Evolutionary conservation across 371 early-diverging fungal genomes (phyloP).

Genomic region (Apophysomyces ossiformis): DNA sequence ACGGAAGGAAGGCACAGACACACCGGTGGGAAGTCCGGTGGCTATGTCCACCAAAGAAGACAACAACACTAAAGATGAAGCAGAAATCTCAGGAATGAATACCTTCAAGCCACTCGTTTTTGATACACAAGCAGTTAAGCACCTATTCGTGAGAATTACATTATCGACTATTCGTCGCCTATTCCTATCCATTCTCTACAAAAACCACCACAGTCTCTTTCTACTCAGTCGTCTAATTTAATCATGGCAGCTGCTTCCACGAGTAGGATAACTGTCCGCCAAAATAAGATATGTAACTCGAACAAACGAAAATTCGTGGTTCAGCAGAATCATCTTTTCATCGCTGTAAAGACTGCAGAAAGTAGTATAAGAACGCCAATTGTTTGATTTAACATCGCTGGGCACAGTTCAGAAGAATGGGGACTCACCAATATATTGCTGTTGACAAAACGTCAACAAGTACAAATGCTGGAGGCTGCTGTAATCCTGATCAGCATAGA

Average conservation of each 20-base stretch:
- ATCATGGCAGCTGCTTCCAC: conserved; percentile 23
- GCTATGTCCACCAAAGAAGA: conserved; percentile 3
- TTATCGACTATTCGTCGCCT: conserved; percentile 31
- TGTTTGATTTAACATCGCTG: conserved; percentile 70
- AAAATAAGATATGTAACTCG: background rate
- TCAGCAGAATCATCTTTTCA: conserved; percentile 15
- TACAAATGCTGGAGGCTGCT: conserved; percentile 67
- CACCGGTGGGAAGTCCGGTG: background rate
- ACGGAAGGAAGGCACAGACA: conserved; percentile 1
- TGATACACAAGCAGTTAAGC: conserved; percentile 24
- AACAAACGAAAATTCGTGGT: conserved; percentile 1
- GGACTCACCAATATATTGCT: conserved; percentile 63
- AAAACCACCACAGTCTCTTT: conserved; percentile 17
- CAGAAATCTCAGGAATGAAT: conserved; percentile 15
- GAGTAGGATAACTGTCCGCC: conserved; percentile 26
- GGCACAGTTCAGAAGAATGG: conserved; percentile 78
- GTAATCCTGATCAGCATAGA: conserved; percentile 58
- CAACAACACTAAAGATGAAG: background rate
- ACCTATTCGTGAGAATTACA: conserved; percentile 32
- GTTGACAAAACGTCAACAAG: conserved; percentile 72
- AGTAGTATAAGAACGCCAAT: conserved; percentile 61
- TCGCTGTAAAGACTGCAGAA: conserved; percentile 59
- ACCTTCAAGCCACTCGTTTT: conserved; percentile 19
- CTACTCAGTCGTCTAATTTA: conserved; percentile 7
- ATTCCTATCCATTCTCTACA: conserved; percentile 11